Base-by-base conservation (phyloP, 2,329 filamentous ascomycete genomes). In the Aureobasidium lini region DNA sequence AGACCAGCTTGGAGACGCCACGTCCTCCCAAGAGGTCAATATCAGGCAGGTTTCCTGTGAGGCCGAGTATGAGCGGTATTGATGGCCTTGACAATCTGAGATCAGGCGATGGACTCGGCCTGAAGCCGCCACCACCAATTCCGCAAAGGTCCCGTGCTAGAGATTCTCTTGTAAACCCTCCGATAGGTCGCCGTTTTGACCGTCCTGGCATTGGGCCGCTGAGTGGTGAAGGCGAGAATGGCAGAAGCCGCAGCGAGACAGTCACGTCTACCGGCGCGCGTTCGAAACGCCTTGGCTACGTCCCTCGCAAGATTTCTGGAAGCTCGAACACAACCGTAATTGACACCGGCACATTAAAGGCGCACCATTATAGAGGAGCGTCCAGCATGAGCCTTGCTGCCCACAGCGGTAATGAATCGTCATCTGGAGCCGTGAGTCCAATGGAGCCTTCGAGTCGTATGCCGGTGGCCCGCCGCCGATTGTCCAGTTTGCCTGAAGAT, bases 101-200 rank as follows among this genome's bases (percentile, higher is more conserved):
- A 31, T 48, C 60, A 15, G 60, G 52, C 3, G 84, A 84, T 63
- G 93, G 88, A 4, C 89, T 88, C 13, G 84, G 80, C 39, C 73
- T 83, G 15, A 63, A 65, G n/a, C 61, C 60, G 36, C 81, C 88
- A 31, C 90, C 92, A 2, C 88, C 89, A 0, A 89, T 95, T 61
- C 90, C 90, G 0, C 83, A 83, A 4, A 83, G 88, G 62, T 94
- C 90, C 3, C 91, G 96, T 31, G 90, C 89, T 65, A 85, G 92
- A 32, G 85, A 65, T 15, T 54, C 64, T 10, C 64, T 69, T 3
- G 64, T 65, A 1, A 67, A 64, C 31, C 57, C 61, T 57, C 59
- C 62, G 37, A 53, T 61, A 37, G 37, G 82, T 6, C 76, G 84
- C 47, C 84, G 89, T 59, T 56, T 46, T 6, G 52, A 46, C 9